Evolutionary conservation across 257 asterid genomes (phyloP).

Genomic region (Nicotiana tomentosiformis): DNA sequence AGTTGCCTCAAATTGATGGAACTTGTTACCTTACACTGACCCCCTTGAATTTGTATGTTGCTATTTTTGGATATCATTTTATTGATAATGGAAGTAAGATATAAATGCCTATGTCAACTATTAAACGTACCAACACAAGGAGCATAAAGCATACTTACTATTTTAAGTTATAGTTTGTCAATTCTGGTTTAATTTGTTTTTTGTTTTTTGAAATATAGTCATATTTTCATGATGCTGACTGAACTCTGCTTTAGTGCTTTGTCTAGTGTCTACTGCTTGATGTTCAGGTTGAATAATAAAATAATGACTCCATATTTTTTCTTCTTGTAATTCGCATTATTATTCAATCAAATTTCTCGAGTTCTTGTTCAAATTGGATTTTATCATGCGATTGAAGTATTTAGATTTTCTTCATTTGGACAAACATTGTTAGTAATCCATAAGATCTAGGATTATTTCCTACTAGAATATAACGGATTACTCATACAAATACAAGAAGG

Average conservation of each 20-base stretch:
- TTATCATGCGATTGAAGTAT: too few relatives aligned
- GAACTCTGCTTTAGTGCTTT: neutral
- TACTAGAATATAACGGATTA: too few relatives aligned
- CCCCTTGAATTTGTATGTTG: slow-evolving; percentile 17
- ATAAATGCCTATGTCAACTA: neutral
- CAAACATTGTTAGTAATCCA: too few relatives aligned
- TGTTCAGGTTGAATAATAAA: neutral
- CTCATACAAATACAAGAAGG: too few relatives aligned
- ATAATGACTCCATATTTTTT: neutral
- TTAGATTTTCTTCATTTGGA: too few relatives aligned
- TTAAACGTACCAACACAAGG: neutral
- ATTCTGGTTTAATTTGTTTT: too few relatives aligned
- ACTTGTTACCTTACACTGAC: slow-evolving; percentile 20
- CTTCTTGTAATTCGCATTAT: too few relatives aligned
- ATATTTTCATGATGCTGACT: neutral
- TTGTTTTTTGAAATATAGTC: neutral
- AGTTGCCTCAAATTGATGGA: slow-evolving; percentile 32
- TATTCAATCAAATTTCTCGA: neutral
- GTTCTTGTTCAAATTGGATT: neutral
- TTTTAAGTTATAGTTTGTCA: too few relatives aligned
- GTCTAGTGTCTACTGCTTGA: neutral
- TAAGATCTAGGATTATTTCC: too few relatives aligned
- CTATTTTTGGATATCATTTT: neutral
- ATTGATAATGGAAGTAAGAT: neutral
- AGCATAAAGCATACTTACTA: too few relatives aligned